Evolutionary conservation across 441 rosid genomes (phyloP), one percentile per base, ranked within the genome.

Genomic region (Pelargonium australe): DNA sequence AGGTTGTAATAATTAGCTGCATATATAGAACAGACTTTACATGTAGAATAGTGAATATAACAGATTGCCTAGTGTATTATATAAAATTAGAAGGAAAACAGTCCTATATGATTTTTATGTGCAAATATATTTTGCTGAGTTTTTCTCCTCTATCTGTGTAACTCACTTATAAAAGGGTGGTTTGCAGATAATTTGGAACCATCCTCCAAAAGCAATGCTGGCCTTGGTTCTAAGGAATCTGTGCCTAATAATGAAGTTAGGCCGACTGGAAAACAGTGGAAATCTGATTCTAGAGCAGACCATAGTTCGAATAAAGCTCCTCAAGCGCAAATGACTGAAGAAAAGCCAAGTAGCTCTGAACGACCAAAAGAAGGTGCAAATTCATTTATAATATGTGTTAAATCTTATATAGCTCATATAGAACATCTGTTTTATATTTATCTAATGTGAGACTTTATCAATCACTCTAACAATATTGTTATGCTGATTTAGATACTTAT

Each of bases 281-380:
- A 68, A 47, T 62, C 47, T 67, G 72, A 76, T 65, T 64, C 34
- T 13, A 81, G 66, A 60, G 57, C 60, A 75, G 77, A 76, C 77
- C 73, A 72, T 72, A 75, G 71, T 80, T 60, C 53, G 20, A 80
- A 72, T 66, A 37, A 71, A 41, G 61, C 68, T 64, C 63, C 80
- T 19, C 1, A 25, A 44, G 34, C 74, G 63, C 86, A 72, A 75
- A 81, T 72, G 75, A 71, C 60, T 74, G 80, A 84, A 70, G 86
- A 83, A 70, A 86, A 82, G 80, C 86, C 90, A 65, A 83, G 80
- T 76, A 80, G 70, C 80, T 82, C 88, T 1, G 82, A 85, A 43
- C 83, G 98, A 77, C 84, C 80, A 28, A 93, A 83, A 78, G 91
- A 88, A 91, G 98, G 97, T 86, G 63, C 58, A 64, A 61, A 63